Base-by-base conservation (phyloP, 2,329 filamentous ascomycete species). In the Aspergillus fijiensis region DNA sequence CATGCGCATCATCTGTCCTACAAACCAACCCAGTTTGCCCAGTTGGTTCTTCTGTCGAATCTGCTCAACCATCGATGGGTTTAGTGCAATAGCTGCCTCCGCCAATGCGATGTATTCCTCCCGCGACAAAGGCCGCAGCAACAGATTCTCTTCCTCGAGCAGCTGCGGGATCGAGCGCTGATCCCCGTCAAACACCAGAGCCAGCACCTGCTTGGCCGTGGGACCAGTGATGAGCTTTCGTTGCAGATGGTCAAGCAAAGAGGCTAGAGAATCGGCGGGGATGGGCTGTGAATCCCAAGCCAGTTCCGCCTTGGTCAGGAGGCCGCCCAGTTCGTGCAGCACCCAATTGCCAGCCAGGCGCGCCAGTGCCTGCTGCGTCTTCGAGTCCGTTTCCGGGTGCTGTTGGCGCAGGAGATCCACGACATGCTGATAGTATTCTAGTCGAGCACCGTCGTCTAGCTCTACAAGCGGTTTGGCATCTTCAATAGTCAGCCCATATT, bases 391-490 rank as follows among this genome's bases (percentile, higher is more conserved):
- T 48, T 68, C 67, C 27, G 64, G 27, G 42, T 73, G 67, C 7
- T 75, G 65, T 39, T 65, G 60, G 29, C 68, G 65, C 11, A 79
- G 70, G 35, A 71, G 65, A 23, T 77, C 74, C 31, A 81, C 74
- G 7, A 80, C 75, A 49, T 80, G 74, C 59, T 80, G 72, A 70
- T 92, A 96, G 74, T 93, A 97, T 66, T 96, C 88, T 4, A 95
- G 78, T 48, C 93, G 85, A 7, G 87, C 87, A 7, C 93, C 93
- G 57, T 89, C 85, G 63, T 98, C 90, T 0, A 96, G 80, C 7
- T 85, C 83, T 51, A 93, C 82, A 35, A 99, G 80, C 0, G 92
- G 90, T 65, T 90, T 84, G 1, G 94, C 93, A 70, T 99, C 95
- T 72, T 95, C 95, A 7, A 86, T 73, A 0, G 88, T 89, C 12